These are phyloP conservation scores for Neonectria punicea DNA, from an alignment of 2,329 filamentous ascomycete species.

Conservation along the genomic window DNA sequence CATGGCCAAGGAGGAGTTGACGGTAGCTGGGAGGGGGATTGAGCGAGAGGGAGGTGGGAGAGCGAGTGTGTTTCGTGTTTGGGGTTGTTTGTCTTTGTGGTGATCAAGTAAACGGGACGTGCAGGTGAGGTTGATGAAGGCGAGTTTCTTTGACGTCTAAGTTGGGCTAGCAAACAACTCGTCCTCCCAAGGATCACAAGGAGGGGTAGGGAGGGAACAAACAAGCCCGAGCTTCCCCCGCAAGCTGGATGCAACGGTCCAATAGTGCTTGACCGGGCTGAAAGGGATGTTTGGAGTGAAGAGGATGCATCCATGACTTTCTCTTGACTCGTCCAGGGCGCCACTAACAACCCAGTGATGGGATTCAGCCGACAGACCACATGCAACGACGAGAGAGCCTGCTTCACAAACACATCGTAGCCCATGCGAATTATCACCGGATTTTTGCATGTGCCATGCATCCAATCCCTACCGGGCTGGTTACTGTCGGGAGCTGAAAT, in stretches of 20 bases:
- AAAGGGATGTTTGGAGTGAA: not conserved
- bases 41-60: not conserved
- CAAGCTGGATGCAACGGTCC: not conserved
- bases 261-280: not conserved
- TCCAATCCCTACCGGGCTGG: not conserved
- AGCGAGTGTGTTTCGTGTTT: not conserved
- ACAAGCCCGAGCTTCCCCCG: conserved; percentile 20
- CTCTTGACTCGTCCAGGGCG: not conserved
- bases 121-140: not conserved
- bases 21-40: conserved; percentile 11
- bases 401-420: not conserved
- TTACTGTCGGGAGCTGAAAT: conserved; percentile 28
- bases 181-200: not conserved
- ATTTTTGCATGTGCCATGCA: not conserved
- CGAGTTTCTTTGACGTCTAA: not conserved
- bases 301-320: not conserved
- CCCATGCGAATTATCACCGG: conserved; percentile 6
- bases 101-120: not conserved
- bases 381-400: not conserved
- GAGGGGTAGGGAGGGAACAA: conserved; percentile 2
- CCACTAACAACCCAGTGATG: not conserved
- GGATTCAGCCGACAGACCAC: conserved; percentile 2
- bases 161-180: not conserved
- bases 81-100: not conserved
- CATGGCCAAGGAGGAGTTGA: conserved; percentile 19